A percentile compares a stretch with the other conserved stretches of the same genome.
phyloP scores from a whole-genome alignment of 176 grass and related monocot genomes.

The Oryza brachyantha region DNA sequence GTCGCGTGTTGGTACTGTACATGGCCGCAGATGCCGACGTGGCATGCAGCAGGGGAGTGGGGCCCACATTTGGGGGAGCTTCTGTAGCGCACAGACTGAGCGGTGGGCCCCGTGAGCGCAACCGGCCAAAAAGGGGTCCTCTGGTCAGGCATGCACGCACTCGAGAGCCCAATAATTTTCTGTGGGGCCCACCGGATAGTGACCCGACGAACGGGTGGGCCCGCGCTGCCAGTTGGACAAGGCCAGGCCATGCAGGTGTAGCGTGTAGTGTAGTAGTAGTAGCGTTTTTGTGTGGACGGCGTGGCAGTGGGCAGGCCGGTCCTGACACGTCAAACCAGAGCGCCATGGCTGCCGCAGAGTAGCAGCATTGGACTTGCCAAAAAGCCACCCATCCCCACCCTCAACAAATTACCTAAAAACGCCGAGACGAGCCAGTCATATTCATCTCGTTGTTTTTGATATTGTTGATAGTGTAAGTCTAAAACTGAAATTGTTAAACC shows the following conservation, averaged over 20 bases:
- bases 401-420: too few species aligned
- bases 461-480: too few species aligned
- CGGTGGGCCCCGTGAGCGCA: neutral
- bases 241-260: too few species aligned
- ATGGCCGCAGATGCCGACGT: neutral
- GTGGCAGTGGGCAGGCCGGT: neutral
- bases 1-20: too few species aligned
- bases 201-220: too few species aligned
- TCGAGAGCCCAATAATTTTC: conserved; percentile 50
- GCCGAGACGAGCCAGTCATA: too few species aligned
- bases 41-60: neutral
- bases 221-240: neutral
- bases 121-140: conserved; percentile 34
- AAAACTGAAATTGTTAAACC: too few species aligned
- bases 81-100: neutral
- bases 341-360: conserved; percentile 2
- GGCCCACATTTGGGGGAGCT: neutral
- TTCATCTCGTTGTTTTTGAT: too few species aligned
- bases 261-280: too few species aligned
- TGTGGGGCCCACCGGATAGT: too few species aligned
- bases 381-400: neutral
- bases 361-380: neutral
- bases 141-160: conserved; percentile 18
- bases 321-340: neutral
- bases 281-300: neutral